Evolutionary conservation across 140 eudicot species (phyloP).

Genomic region (Erigeron philadelphicus): DNA sequence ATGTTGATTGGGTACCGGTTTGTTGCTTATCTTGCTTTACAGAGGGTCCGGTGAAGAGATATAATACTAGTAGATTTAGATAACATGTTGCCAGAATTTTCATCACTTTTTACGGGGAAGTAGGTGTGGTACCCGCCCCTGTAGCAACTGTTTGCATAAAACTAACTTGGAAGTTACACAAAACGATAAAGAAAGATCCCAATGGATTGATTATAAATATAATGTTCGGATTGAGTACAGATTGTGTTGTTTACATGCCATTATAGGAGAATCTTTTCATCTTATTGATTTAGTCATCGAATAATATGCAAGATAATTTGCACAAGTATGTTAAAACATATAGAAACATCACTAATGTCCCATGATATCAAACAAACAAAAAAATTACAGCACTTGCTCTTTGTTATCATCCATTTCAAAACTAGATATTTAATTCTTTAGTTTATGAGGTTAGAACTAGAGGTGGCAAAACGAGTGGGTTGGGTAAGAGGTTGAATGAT

Average conservation of each 20-base stretch:
- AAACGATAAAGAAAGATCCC: conserved; percentile 18
- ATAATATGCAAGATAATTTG: neutral
- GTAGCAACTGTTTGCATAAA: conserved; percentile 43
- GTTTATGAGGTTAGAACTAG: no score
- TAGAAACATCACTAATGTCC: neutral
- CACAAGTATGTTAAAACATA: neutral
- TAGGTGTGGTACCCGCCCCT: conserved; percentile 32
- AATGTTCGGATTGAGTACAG: conserved; percentile 22
- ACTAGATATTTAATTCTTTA: no score
- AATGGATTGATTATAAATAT: conserved; percentile 19
- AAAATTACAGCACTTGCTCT: neutral
- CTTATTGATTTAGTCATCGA: neutral
- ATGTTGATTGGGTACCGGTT: conserved; percentile 86
- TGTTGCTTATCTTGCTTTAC: conserved; percentile 75
- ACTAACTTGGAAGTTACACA: conserved; percentile 26
- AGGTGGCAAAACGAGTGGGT: no score
- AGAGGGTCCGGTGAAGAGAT: conserved; percentile 53
- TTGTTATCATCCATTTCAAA: neutral
- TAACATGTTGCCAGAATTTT: conserved; percentile 45
- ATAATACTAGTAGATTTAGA: conserved; percentile 34
- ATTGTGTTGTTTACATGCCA: conserved; percentile 9
- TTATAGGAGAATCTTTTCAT: neutral
- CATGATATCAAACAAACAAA: neutral
- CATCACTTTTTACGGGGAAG: conserved; percentile 27
- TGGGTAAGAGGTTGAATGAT: no score